Conservation (phyloP, 768 basidiomycete genomes). For the Boletus reticuloceps region DNA sequence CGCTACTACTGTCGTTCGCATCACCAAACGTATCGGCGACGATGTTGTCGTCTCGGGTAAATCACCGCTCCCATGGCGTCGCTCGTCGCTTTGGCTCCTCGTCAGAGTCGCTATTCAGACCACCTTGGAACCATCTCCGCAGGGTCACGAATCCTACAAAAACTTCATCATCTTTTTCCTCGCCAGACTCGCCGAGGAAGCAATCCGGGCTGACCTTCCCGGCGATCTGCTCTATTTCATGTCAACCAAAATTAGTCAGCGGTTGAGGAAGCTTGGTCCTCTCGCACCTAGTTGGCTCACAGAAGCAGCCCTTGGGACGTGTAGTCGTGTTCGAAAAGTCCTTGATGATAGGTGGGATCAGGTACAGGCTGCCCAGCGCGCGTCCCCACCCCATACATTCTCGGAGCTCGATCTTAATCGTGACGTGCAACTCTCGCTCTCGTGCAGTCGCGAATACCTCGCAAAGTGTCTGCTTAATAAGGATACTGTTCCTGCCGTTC, state of each 20-base stretch:
- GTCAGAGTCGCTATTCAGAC: conserved; percentile 34
- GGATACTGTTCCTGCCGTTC: background rate
- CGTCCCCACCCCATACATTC: conserved; percentile 5
- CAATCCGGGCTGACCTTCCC: conserved; percentile 7
- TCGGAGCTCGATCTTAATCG: conserved; percentile 21
- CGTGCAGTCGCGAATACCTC: conserved; percentile 29
- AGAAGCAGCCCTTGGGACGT: conserved; percentile 34
- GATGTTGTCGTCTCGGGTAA: conserved; percentile 24
- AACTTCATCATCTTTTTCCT: conserved; percentile 45
- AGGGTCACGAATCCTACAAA: conserved; percentile 38
- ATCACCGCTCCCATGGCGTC: conserved; percentile 30
- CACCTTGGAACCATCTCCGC: conserved; percentile 12
- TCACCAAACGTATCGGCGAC: conserved; percentile 33
- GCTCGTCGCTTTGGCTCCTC: conserved; percentile 37
- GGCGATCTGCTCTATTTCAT: conserved; percentile 30
- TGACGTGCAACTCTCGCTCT: conserved; percentile 36
- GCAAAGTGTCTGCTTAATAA: conserved; percentile 7
- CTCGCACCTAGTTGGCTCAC: conserved; percentile 32
- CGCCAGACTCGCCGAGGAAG: conserved; percentile 22
- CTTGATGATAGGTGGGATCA: conserved; percentile 36
- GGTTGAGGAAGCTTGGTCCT: conserved; percentile 20
- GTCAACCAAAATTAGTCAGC: conserved; percentile 27
- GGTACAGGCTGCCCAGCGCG: conserved; percentile 24
- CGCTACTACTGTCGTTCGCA: conserved; percentile 7
- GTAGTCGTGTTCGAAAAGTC: conserved; percentile 37